These are phyloP conservation scores for Albizia julibrissin DNA, from an alignment of 306 rosid genomes.

Conservation along the genomic window DNA sequence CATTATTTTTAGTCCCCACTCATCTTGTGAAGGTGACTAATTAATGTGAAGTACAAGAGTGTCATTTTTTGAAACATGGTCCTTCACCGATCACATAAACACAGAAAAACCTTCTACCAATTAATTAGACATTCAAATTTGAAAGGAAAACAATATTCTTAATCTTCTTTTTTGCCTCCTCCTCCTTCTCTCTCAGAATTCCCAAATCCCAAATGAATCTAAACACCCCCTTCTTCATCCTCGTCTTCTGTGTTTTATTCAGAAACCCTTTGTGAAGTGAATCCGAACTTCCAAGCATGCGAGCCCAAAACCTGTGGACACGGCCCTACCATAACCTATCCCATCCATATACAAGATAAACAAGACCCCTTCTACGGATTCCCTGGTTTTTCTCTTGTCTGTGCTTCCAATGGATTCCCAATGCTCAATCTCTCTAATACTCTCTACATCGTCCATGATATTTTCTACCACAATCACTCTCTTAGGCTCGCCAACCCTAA, in stretches of 20 bases:
- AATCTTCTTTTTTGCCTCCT: not conserved
- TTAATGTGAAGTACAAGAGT: too few species aligned
- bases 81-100: too few species aligned
- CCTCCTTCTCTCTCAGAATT: too few species aligned
- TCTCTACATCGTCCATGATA: not conserved
- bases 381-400: not conserved
- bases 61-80: too few species aligned
- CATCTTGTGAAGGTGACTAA: too few species aligned
- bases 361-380: not conserved
- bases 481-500: constrained; percentile 39
- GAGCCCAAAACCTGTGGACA: constrained; percentile 38
- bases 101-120: not conserved
- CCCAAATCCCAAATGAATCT: too few species aligned
- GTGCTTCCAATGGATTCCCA: constrained; percentile 28
- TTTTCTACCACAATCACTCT: constrained; percentile 34
- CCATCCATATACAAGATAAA: constrained; percentile 26
- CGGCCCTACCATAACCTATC: constrained; percentile 38
- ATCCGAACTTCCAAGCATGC: constrained; percentile 35
- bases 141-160: too few species aligned
- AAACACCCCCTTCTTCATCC: too few species aligned
- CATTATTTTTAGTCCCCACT: too few species aligned
- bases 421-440: not conserved
- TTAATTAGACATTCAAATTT: too few species aligned
- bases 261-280: not conserved
- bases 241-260: too few species aligned